Conservation (phyloP, 2,329 filamentous ascomycete species). For the Nothophaeocryptopus gaeumannii region DNA sequence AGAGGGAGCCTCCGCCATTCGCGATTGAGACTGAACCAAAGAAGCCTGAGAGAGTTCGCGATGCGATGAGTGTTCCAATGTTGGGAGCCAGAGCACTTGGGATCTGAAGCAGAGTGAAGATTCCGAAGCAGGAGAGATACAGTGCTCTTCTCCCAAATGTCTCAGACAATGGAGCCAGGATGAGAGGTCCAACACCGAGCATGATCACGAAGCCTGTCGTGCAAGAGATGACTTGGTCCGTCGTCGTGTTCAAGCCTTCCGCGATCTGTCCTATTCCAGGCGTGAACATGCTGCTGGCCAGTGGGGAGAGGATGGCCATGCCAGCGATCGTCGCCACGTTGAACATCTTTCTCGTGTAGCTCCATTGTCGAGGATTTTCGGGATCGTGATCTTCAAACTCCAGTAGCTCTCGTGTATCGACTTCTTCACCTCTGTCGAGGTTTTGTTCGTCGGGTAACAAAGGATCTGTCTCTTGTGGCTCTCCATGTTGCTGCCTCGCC, state of each 20-base stretch:
- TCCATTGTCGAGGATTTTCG: constrained; percentile 49
- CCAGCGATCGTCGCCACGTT: constrained; percentile 52
- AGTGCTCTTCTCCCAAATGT: constrained; percentile 47
- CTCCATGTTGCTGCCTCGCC: no score
- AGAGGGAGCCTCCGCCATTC: constrained; percentile 53
- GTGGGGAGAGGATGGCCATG: constrained; percentile 50
- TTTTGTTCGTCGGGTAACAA: constrained; percentile 34
- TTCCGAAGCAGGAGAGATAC: constrained; percentile 46
- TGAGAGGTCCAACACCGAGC: constrained; percentile 48
- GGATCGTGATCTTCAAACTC: constrained; percentile 39
- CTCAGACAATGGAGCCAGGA: constrained; percentile 46
- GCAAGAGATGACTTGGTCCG: constrained; percentile 46
- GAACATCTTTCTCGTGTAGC: constrained; percentile 43
- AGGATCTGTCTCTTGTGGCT: constrained; percentile 38
- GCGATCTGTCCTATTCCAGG: constrained; percentile 52
- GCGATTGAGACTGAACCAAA: constrained; percentile 52
- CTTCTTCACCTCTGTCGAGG: constrained; percentile 36
- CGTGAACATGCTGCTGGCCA: constrained; percentile 52
- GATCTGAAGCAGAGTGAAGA: constrained; percentile 48
- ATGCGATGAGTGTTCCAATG: constrained; percentile 43
- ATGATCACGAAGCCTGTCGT: constrained; percentile 53
- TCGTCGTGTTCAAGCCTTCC: constrained; percentile 42
- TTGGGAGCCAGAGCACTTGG: constrained; percentile 49
- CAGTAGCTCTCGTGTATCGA: constrained; percentile 31
- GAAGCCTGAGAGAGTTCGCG: constrained; percentile 49